These are phyloP conservation scores for Prunus persica DNA, from an alignment of 306 rosid species.

Conservation along the genomic window DNA sequence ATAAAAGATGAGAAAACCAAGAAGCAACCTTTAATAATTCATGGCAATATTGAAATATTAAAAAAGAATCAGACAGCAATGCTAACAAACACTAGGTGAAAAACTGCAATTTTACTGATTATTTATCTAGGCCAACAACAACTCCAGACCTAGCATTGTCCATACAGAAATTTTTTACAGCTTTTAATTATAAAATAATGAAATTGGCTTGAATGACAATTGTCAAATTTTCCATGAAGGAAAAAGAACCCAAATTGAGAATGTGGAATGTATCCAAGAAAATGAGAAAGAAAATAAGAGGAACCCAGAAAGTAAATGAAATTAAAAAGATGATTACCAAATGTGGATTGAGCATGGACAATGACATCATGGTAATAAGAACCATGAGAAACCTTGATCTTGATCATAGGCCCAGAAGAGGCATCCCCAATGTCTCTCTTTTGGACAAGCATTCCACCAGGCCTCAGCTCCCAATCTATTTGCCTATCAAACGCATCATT, in stretches of 20 bases:
- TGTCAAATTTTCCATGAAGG: conserved; percentile 1
- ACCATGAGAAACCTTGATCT: conserved; percentile 62
- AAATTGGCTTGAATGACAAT: conserved; percentile 8
- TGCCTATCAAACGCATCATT: conserved; percentile 30
- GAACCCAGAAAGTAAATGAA: conserved; percentile 12
- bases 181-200: not conserved
- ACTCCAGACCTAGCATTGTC: not conserved
- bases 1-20: not conserved
- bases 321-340: conserved; percentile 36
- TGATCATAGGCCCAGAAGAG: conserved; percentile 47
- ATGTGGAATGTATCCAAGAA: not conserved
- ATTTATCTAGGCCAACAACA: not conserved
- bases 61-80: not conserved
- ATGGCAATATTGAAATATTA: not conserved
- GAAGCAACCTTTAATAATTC: not conserved
- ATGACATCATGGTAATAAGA: conserved; percentile 46
- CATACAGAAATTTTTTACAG: not conserved
- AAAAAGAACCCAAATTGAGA: conserved; percentile 9
- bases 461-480: conserved; percentile 73
- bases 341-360: conserved; percentile 54
- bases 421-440: conserved; percentile 45
- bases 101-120: not conserved
- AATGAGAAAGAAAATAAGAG: conserved; percentile 13
- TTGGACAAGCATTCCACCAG: conserved; percentile 78
- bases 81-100: not conserved